phyloP scores from a whole-genome alignment of 495 filamentous ascomycete species.

The Bathelium albidoporum region DNA sequence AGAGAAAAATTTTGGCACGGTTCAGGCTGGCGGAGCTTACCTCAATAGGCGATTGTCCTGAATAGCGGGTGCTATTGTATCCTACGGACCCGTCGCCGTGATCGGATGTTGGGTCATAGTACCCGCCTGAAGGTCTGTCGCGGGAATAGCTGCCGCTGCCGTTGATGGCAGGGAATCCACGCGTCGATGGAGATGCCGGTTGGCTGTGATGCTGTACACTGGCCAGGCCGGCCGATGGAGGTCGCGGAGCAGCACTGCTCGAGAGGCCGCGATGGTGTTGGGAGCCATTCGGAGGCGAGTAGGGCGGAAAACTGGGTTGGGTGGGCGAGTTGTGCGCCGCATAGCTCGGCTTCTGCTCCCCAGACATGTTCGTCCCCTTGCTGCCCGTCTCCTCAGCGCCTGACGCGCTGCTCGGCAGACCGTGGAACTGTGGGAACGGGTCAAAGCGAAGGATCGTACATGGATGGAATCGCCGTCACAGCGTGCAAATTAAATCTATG shows the following conservation, averaged over 20 bases:
- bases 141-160: conserved; percentile 20
- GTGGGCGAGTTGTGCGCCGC: conserved; percentile 23
- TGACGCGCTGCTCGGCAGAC: neutral
- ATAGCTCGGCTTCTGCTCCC: conserved; percentile 18
- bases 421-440: neutral
- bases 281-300: conserved; percentile 22
- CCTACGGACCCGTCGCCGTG: conserved; percentile 24
- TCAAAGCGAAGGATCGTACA: neutral
- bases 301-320: conserved; percentile 21
- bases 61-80: conserved; percentile 25
- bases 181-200: conserved; percentile 25
- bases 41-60: conserved; percentile 30
- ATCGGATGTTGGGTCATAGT: conserved; percentile 41
- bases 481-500: neutral
- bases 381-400: conserved; percentile 2
- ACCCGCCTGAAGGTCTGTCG: conserved; percentile 29
- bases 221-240: conserved; percentile 4
- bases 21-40: conserved; percentile 16
- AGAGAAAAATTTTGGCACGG: neutral
- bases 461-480: no score
- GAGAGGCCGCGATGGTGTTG: conserved; percentile 17
- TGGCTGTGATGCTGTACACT: conserved; percentile 9
- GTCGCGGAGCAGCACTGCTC: conserved; percentile 14
- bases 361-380: conserved; percentile 22
- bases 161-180: conserved; percentile 25